phyloP scores from a whole-genome alignment of 2,329 filamentous ascomycete species.

The Diplodia seriata region DNA sequence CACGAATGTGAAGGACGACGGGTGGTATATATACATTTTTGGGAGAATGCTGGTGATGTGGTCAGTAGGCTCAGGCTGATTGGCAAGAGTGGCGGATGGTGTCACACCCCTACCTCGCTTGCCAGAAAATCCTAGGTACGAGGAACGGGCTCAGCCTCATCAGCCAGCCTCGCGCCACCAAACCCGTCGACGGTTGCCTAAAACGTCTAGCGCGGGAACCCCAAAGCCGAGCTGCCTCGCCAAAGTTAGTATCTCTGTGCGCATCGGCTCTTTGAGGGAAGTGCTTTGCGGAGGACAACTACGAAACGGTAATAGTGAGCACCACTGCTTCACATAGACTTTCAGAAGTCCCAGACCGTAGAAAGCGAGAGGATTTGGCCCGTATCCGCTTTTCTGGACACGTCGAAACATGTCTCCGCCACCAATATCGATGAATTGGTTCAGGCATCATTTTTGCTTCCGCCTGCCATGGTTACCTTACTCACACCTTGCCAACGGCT shows the following conservation, averaged over 20 bases:
- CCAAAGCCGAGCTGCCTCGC: constrained; percentile 1
- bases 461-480: too few relatives aligned
- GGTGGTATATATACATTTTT: not conserved
- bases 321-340: not conserved
- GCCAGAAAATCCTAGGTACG: not conserved
- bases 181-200: not conserved
- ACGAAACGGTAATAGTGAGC: not conserved
- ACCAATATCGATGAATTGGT: too few relatives aligned
- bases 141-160: not conserved
- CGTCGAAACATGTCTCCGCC: too few relatives aligned
- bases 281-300: not conserved
- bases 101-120: not conserved
- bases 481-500: too few relatives aligned
- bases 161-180: not conserved
- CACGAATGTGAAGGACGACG: not conserved
- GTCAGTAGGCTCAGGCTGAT: not conserved
- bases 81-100: not conserved
- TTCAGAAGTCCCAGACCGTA: not conserved
- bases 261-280: not conserved
- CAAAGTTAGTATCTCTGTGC: not conserved
- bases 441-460: too few relatives aligned
- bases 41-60: not conserved
- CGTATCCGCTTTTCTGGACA: too few relatives aligned
- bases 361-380: not conserved
- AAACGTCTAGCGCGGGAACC: not conserved